Evolutionary conservation across 2,329 filamentous ascomycete genomes (phyloP).

Genomic region (Botryotinia narcissicola): DNA sequence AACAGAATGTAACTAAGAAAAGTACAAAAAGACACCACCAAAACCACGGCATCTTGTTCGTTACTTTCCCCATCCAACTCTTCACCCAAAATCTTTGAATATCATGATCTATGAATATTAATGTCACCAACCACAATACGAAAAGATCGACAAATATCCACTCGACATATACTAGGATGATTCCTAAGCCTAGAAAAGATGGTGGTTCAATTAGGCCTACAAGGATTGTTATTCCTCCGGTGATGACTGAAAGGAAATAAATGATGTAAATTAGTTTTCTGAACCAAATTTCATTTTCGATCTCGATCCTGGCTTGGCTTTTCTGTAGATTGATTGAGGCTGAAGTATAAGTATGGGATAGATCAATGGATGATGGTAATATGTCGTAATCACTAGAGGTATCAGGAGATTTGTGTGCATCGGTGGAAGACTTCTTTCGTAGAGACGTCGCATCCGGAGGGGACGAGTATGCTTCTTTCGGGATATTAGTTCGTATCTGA

Average conservation of each 20-base stretch:
- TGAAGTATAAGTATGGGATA: not conserved
- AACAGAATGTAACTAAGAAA: not conserved
- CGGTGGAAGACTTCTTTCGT: not conserved
- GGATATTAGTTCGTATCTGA: not conserved
- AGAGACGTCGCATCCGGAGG: not conserved
- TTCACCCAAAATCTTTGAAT: not conserved
- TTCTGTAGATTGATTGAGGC: not conserved
- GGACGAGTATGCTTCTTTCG: not conserved
- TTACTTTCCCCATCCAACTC: not conserved
- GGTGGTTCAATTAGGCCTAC: not conserved
- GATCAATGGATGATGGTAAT: not conserved
- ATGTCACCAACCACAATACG: not conserved
- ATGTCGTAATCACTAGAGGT: not conserved
- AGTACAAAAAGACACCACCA: not conserved
- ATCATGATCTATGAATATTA: not conserved
- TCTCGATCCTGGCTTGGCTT: not conserved
- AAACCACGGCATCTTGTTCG: not conserved
- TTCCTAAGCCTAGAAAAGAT: not conserved
- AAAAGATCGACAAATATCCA: not conserved
- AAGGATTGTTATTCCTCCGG: not conserved
- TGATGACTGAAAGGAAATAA: not conserved
- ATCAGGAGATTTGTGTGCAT: not conserved
- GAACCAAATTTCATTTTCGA: not conserved
- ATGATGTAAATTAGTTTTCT: not conserved
- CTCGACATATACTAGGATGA: not conserved